Percentiles rank a stretch among this genome's conserved stretches.
Evolutionary conservation across 2,329 filamentous ascomycete species (phyloP).

Genomic region (Ophiosphaerella korrae): DNA sequence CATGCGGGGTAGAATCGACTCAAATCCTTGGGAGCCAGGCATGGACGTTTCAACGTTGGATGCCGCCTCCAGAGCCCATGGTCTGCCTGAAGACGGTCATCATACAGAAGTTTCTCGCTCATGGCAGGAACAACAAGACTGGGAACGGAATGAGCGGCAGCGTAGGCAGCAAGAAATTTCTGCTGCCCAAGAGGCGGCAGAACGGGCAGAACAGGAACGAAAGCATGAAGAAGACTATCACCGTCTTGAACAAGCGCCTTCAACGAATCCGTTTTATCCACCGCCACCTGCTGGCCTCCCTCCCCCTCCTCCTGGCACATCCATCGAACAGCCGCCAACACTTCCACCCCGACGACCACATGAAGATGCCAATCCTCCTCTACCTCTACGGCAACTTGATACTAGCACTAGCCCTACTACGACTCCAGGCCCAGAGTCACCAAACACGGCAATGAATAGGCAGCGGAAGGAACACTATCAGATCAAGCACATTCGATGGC

Average conservation of each 20-base stretch:
- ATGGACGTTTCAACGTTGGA: slow-evolving; percentile 36
- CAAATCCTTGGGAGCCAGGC: slow-evolving; percentile 36
- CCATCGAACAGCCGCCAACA: slow-evolving; percentile 34
- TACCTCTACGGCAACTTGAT: slow-evolving; percentile 43
- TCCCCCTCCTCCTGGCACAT: slow-evolving; percentile 10
- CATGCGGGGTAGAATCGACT: slow-evolving; percentile 25
- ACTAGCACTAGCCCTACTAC: slow-evolving; percentile 19
- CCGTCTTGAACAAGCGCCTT: slow-evolving; percentile 23
- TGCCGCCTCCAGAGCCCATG: slow-evolving; percentile 32
- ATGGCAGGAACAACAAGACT: slow-evolving; percentile 42
- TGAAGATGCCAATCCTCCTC: slow-evolving; percentile 40
- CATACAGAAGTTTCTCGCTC: slow-evolving; percentile 19
- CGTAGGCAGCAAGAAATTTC: slow-evolving; percentile 27
- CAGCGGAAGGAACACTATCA: slow-evolving; percentile 80
- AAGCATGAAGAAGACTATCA: slow-evolving; percentile 34
- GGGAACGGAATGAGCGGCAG: slow-evolving; percentile 32
- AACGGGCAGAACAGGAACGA: slow-evolving; percentile 28
- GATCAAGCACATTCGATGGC: slow-evolving; percentile 89
- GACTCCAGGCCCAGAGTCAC: slow-evolving; percentile 44
- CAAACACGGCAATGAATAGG: slow-evolving; percentile 46
- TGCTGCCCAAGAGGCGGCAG: slow-evolving; percentile 22
- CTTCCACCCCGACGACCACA: slow-evolving; percentile 40
- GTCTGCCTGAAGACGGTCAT: slow-evolving; percentile 21
- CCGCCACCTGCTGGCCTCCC: slow-evolving; percentile 9
- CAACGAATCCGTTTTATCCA: slow-evolving; percentile 5